Percentiles rank a stretch among this genome's conserved stretches.
Evolutionary conservation across 306 rosid genomes (phyloP).

Genomic region (Acacia confusa): DNA sequence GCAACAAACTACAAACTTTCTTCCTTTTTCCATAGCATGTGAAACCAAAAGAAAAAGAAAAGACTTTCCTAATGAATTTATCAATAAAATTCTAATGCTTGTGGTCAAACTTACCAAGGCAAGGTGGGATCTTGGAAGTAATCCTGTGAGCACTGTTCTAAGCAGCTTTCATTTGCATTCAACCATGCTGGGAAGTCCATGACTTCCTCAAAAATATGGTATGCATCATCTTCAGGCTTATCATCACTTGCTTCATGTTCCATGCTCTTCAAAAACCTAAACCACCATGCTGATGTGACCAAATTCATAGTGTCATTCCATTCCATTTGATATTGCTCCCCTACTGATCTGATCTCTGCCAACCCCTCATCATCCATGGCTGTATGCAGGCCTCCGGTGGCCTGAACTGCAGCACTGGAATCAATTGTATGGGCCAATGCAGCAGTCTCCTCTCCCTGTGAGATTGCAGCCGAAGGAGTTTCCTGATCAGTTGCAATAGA

Average conservation of each 20-base stretch:
- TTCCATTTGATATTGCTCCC: constrained; percentile 73
- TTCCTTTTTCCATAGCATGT: neutral
- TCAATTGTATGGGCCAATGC: constrained; percentile 23
- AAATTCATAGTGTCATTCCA: constrained; percentile 68
- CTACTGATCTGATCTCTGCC: constrained; percentile 68
- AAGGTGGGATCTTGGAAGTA: constrained; percentile 50
- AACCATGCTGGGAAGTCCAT: constrained; percentile 65
- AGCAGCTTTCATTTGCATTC: constrained; percentile 47
- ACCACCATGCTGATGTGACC: constrained; percentile 73
- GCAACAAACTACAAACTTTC: constrained; percentile 8
- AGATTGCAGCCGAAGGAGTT: constrained; percentile 29
- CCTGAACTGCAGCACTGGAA: constrained; percentile 29
- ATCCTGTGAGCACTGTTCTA: constrained; percentile 46
- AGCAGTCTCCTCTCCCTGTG: constrained; percentile 41
- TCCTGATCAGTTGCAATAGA: constrained; percentile 42
- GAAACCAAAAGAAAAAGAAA: constrained; percentile 3
- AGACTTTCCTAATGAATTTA: constrained; percentile 14
- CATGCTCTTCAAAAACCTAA: constrained; percentile 50
- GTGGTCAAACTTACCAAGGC: constrained; percentile 50
- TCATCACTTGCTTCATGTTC: constrained; percentile 40
- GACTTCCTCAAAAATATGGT: constrained; percentile 46
- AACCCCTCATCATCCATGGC: constrained; percentile 75
- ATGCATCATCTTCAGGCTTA: constrained; percentile 39
- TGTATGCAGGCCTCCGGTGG: constrained; percentile 42
- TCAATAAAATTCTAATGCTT: constrained; percentile 16